Percentiles rank a stretch among this genome's conserved stretches.
Evolutionary conservation across 805 yeast genomes (phyloP).

Genomic region (Zygosaccharomyces gambellarensis): DNA sequence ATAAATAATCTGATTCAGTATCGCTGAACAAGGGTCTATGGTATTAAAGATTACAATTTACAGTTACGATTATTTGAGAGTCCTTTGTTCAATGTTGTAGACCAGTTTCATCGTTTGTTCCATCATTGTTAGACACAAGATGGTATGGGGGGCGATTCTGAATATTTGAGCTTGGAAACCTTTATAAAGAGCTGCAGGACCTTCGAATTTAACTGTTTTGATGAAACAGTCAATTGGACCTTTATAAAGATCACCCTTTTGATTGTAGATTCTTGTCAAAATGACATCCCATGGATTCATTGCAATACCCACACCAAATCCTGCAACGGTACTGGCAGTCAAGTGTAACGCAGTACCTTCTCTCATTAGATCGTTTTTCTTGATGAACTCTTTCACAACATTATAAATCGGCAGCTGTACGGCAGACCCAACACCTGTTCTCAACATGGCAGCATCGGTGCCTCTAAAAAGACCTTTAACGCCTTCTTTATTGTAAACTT

Average conservation of each 20-base stretch:
- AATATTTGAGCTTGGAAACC: constrained; percentile 92
- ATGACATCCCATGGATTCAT: constrained; percentile 99
- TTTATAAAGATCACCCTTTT: constrained; percentile 76
- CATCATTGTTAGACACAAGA: constrained; percentile 86
- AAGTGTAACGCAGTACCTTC: constrained; percentile 72
- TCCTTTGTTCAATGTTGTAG: constrained; percentile 34
- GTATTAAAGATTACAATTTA: background rate
- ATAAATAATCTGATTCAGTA: background rate
- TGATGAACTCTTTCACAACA: constrained; percentile 60
- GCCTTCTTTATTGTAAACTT: constrained; percentile 66
- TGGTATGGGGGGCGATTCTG: constrained; percentile 93
- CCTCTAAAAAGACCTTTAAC: constrained; percentile 84
- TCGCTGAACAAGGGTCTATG: background rate
- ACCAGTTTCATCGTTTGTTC: constrained; percentile 81
- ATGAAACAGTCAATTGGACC: constrained; percentile 87
- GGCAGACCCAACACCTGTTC: constrained; percentile 95
- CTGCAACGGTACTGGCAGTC: constrained; percentile 69
- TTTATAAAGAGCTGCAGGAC: constrained; percentile 82
- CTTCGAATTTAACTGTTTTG: constrained; percentile 80
- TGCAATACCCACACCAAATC: constrained; percentile 86
- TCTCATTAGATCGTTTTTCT: constrained; percentile 46
- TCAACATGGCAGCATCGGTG: constrained; percentile 85
- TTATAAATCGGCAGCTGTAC: constrained; percentile 92
- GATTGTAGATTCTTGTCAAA: constrained; percentile 91
- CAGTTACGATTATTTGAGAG: background rate